These are phyloP conservation scores for Glycine soja DNA, from an alignment of 306 rosid species.

Conservation along the genomic window DNA sequence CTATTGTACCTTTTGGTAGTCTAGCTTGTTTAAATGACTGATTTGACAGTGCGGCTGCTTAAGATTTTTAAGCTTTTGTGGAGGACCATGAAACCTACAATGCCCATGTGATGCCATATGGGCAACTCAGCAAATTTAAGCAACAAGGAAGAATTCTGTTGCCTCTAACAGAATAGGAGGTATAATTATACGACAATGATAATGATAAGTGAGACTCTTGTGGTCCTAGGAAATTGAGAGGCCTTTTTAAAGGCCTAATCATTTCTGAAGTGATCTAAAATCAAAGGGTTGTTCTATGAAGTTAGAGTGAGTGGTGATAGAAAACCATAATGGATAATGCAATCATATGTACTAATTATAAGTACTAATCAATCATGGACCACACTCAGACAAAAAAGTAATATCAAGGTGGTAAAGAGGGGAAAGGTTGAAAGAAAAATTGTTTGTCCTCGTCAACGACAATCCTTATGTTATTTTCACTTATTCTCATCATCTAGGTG, in stretches of 20 bases:
- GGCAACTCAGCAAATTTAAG: conserved; percentile 45
- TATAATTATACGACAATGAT: conserved; percentile 42
- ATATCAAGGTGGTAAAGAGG: background rate
- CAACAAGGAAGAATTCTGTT: conserved; percentile 44
- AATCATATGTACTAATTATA: conserved; percentile 15
- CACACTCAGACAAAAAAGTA: conserved; percentile 1
- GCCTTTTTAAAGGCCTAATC: conserved; percentile 35
- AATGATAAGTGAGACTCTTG: background rate
- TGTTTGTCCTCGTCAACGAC: background rate
- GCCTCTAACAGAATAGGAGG: conserved; percentile 18
- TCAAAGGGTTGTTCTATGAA: background rate
- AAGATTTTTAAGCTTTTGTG: conserved; percentile 32
- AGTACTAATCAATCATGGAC: background rate
- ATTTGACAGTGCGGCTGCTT: conserved; percentile 51
- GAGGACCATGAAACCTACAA: conserved; percentile 68
- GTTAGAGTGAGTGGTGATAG: too few relatives aligned
- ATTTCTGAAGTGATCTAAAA: conserved; percentile 50
- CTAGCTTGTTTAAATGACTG: background rate
- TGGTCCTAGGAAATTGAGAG: background rate
- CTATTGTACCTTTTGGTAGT: background rate
- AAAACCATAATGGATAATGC: background rate
- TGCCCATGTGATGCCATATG: conserved; percentile 78
- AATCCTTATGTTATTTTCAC: background rate
- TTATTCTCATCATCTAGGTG: background rate
- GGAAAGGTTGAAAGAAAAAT: background rate